phyloP scores from a whole-genome alignment of 1,284 basidiomycete genomes.

The Ustilago xerochloae region DNA sequence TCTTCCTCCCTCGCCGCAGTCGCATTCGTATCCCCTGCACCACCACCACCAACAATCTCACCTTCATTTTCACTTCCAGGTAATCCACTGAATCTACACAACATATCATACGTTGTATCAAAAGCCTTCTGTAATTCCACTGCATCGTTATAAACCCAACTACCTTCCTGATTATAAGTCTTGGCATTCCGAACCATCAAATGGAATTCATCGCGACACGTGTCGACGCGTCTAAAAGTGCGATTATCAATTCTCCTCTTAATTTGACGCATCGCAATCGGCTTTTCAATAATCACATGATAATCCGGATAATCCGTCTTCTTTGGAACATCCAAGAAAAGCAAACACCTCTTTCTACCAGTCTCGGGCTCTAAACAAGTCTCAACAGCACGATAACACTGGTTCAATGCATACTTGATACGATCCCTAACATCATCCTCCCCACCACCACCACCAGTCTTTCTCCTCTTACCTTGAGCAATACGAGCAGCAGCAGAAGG shows the following conservation, averaged over 20 bases:
- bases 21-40: neutral
- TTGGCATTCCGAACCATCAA: constrained; percentile 94
- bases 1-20: too few species aligned
- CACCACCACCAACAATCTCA: constrained; percentile 15
- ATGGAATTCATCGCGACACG: constrained; percentile 82
- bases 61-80: constrained; percentile 54
- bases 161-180: constrained; percentile 73
- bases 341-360: constrained; percentile 58
- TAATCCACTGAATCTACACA: constrained; percentile 50
- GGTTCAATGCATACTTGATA: constrained; percentile 86
- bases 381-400: constrained; percentile 82
- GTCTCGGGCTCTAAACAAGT: constrained; percentile 78
- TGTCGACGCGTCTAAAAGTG: constrained; percentile 80
- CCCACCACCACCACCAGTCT: constrained; percentile 75
- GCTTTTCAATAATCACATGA: constrained; percentile 73
- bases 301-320: constrained; percentile 89
- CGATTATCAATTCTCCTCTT: constrained; percentile 81
- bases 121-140: constrained; percentile 64
- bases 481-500: constrained; percentile 30
- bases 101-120: constrained; percentile 56
- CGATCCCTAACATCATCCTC: constrained; percentile 68
- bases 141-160: constrained; percentile 92
- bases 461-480: constrained; percentile 74
- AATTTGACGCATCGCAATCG: constrained; percentile 88
- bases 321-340: constrained; percentile 69